A percentile compares a stretch with the other conserved stretches of the same genome.
These are phyloP conservation scores for Calonectria hongkongensis DNA, from an alignment of 2,329 filamentous ascomycete genomes.

Conservation along the genomic window DNA sequence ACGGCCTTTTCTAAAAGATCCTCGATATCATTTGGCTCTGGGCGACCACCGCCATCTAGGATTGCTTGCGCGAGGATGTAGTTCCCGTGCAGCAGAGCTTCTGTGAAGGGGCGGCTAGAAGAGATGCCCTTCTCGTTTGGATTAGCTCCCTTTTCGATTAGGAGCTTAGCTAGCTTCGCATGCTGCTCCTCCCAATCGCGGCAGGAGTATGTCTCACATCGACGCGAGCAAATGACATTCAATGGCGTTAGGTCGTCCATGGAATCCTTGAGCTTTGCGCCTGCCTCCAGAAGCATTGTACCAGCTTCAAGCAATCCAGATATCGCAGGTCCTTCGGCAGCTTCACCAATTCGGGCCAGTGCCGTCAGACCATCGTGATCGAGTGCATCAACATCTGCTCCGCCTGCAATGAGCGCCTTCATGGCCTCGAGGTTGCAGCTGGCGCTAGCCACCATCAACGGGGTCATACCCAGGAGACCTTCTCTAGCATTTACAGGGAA, in stretches of 20 bases:
- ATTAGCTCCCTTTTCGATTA: slow-evolving; percentile 52
- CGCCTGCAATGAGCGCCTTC: slow-evolving; percentile 49
- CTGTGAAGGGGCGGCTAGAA: slow-evolving; percentile 49
- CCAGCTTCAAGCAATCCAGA: slow-evolving; percentile 49
- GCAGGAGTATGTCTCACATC: slow-evolving; percentile 50
- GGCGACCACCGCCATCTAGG: slow-evolving; percentile 52
- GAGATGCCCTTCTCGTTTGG: slow-evolving; percentile 53
- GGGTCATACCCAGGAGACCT: slow-evolving; percentile 54
- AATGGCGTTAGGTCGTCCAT: slow-evolving; percentile 51
- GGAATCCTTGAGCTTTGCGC: slow-evolving; percentile 47
- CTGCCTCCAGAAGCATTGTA: slow-evolving; percentile 52
- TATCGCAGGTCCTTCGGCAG: slow-evolving; percentile 51
- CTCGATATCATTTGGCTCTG: slow-evolving; percentile 50
- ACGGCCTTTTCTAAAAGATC: slow-evolving; percentile 46
- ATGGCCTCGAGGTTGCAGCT: slow-evolving; percentile 54
- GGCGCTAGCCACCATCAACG: slow-evolving; percentile 54
- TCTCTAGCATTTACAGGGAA: slow-evolving; percentile 54
- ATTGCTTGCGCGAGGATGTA: slow-evolving; percentile 49
- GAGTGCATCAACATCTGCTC: slow-evolving; percentile 51
- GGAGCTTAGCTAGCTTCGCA: slow-evolving; percentile 51
- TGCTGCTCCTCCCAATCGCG: slow-evolving; percentile 54
- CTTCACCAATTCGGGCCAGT: slow-evolving; percentile 51
- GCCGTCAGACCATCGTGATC: slow-evolving; percentile 53
- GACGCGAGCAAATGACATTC: slow-evolving; percentile 52
- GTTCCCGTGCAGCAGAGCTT: slow-evolving; percentile 51